Evolutionary conservation across 2,329 filamentous ascomycete species (phyloP).

Genomic region (Phialemonium atrogriseum): DNA sequence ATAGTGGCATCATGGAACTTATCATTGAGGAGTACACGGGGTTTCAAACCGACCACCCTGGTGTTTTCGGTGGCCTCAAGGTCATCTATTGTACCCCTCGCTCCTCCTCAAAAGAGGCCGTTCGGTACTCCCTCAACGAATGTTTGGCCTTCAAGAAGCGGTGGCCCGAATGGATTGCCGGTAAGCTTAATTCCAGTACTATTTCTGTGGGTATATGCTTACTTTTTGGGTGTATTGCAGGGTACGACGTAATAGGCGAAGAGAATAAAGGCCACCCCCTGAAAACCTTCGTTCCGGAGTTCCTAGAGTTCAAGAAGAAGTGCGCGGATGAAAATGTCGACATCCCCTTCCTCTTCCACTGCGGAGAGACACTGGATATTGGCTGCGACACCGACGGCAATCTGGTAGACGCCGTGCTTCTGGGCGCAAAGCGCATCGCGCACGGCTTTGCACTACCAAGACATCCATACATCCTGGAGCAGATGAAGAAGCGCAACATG

Average conservation of each 20-base stretch:
- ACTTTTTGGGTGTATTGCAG: constrained; percentile 21
- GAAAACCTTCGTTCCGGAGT: constrained; percentile 42
- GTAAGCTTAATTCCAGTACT: constrained; percentile 30
- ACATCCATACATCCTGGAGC: constrained; percentile 57
- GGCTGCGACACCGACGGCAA: constrained; percentile 60
- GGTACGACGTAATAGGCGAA: constrained; percentile 64
- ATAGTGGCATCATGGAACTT: constrained; percentile 51
- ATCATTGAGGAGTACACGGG: constrained; percentile 45
- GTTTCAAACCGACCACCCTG: constrained; percentile 30
- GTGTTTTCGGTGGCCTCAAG: constrained; percentile 56
- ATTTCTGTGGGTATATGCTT: background rate
- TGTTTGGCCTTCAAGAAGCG: constrained; percentile 51
- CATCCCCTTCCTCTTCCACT: constrained; percentile 70
- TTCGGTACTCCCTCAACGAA: constrained; percentile 47
- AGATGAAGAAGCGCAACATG: constrained; percentile 54
- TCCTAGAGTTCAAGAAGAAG: constrained; percentile 45
- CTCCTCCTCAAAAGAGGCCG: constrained; percentile 40
- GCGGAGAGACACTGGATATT: constrained; percentile 63
- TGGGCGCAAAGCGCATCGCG: constrained; percentile 61
- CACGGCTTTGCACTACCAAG: constrained; percentile 64
- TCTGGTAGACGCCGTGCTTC: constrained; percentile 57
- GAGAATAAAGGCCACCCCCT: constrained; percentile 54
- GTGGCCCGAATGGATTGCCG: constrained; percentile 54
- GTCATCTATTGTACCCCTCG: constrained; percentile 65
- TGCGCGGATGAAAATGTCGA: constrained; percentile 40